Evolutionary conservation across 306 rosid genomes (phyloP), one percentile per base, ranked within the genome.

Genomic region (Quercus glauca): DNA sequence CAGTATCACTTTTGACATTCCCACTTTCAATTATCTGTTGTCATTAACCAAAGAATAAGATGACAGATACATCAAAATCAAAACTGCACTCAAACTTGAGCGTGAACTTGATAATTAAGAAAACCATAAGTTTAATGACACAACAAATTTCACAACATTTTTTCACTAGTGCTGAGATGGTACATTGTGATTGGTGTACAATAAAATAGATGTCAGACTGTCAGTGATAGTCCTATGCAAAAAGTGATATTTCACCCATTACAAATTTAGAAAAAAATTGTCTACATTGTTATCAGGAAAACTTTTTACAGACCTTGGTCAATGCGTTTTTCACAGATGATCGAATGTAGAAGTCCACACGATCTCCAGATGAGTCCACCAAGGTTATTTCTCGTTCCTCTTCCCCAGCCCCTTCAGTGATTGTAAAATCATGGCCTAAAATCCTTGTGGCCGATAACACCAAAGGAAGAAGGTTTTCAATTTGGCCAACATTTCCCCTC

Each of bases 391-490:
- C 94, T 74, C 91, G 88, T 37, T 80, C 79, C 60, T 80, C 84
- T 43, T 82, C 19, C 55, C 93, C 85, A 19, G 72, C 83, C 31
- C 86, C 89, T 28, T 86, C 97, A 3, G 79, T 74, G 89, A 92
- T 81, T 5, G 64, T 64, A 29, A 90, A 85, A 80, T 92, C 93
- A 76, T 92, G 95, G 21, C 99, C 98, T 73, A 95, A 61, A 79
- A 95, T 92, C 85, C 72, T 90, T 1, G 92, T 82, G 5, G 92
- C 92, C 0, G 87, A 84, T 78, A 95, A 79, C 56, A 92, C 91
- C 71, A 95, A 49, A 26, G 99, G 99, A 71, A 95, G 90, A 76
- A 93, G 88, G 52, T 77, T 89, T 65, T 93, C 99, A 12, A 95
- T 83, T 67, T 93, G 97, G 17, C 83, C 85, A 73, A 77, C 87